These are phyloP conservation scores for Noccaea bulbosa DNA, from an alignment of 345 rosid species.

Conservation along the genomic window DNA sequence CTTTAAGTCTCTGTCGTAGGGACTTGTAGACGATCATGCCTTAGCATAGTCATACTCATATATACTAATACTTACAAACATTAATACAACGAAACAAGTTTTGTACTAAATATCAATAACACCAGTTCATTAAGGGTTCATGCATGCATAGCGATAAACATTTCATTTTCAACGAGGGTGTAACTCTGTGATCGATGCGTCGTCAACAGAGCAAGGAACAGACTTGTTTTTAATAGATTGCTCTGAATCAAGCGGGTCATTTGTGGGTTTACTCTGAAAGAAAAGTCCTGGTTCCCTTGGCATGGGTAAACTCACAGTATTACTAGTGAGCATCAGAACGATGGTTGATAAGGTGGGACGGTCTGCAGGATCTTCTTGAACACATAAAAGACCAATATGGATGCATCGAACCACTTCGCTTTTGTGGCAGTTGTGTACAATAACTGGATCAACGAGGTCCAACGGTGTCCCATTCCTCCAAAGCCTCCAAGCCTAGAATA, in stretches of 20 bases:
- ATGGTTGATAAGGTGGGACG: constrained; percentile 57
- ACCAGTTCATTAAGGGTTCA: neutral
- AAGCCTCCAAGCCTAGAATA: constrained; percentile 57
- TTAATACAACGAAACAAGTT: neutral
- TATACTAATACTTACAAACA: neutral
- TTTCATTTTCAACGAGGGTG: neutral
- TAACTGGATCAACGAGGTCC: constrained; percentile 53
- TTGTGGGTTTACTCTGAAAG: constrained; percentile 16
- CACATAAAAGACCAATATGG: constrained; percentile 63
- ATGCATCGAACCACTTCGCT: constrained; percentile 53
- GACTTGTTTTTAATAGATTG: constrained; percentile 26
- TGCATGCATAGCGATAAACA: neutral
- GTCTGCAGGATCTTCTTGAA: constrained; percentile 57
- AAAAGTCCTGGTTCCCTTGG: constrained; percentile 52
- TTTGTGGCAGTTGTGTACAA: constrained; percentile 36
- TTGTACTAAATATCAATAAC: no score
- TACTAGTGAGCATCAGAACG: constrained; percentile 47
- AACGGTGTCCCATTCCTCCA: constrained; percentile 53
- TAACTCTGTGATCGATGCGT: neutral
- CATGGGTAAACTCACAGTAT: constrained; percentile 36
- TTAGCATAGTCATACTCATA: no score
- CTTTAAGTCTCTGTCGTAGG: no score
- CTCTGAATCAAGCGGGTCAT: constrained; percentile 13
- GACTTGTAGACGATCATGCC: no score
- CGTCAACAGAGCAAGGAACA: constrained; percentile 33